Base-by-base conservation (phyloP, 176 grass and related monocot species). In the Chloris gayana region DNA sequence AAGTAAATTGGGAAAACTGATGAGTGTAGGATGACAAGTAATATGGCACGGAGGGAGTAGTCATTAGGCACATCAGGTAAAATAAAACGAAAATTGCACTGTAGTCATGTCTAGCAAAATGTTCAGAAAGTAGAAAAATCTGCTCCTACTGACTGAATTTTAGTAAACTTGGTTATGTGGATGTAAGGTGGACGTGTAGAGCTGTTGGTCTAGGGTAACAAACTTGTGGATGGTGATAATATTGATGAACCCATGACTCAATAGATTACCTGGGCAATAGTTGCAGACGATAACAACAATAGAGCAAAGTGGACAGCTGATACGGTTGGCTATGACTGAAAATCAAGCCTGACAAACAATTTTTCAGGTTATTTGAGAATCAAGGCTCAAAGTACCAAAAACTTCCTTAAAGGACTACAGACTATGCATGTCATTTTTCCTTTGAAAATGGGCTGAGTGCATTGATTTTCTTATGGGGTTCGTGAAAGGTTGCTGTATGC, bases 351-450 rank as follows among this genome's bases (percentile, higher is more conserved):
- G 50, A 13, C 64, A 29, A 27, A 63, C 21, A 72, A 24, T 18
- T 5, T 73, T 74, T 74, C 60, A 64, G 42, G 19, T 64, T 74
- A 63, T 39, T 82, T 83, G 13, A 25, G 14, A 68, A 67, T 46
- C 33, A 67, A 75, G 34, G 47, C 26, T 75, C 19, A 14, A 54
- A 57, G 24, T 67, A 67, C 61, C 24, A 66, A 42, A 75, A 57
- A 83, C 6, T 18, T 49, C 25, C 25, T 26, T 42, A 5, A 64
- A 60, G 38, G 46, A 68, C 21, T 69, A 58, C 25, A 42, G 50
- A 42, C n/a, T 75, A 30, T 69, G 31, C 46, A 53, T 74, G 0
- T 14, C 3, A 9, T 74, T 65, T 12, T 74, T 39, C 9, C 9
- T 73, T 65, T 82, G 32, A 31, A 53, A 65, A n/a, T 65, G 30